Conservation (phyloP, 1,139 yeast species). For the Lodderomyces elongisporus region DNA sequence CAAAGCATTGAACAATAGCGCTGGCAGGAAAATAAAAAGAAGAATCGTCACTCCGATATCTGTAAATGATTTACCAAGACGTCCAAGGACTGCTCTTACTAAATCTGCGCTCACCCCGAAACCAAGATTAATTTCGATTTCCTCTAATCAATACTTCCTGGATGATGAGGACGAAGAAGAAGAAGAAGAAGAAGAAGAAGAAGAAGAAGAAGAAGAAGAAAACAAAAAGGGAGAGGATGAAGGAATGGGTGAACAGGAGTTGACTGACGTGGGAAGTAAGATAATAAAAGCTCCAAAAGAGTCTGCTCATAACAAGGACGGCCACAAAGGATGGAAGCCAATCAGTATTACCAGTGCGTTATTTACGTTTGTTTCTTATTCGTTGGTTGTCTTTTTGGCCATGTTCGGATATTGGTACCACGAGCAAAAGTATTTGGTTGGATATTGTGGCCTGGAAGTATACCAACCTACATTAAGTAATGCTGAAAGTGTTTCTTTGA, state of each 20-base stretch:
- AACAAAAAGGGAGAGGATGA: constrained; percentile 1
- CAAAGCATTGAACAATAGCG: too few species aligned
- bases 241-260: constrained; percentile 3
- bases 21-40: background rate
- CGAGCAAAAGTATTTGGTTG: constrained; percentile 53
- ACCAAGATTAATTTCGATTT: constrained; percentile 17
- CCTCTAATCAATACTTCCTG: constrained; percentile 9
- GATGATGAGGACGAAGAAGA: constrained; percentile 13
- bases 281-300: too few species aligned
- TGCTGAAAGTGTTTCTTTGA: constrained; percentile 15
- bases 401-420: constrained; percentile 54
- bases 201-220: constrained; percentile 5
- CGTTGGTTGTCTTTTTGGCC: constrained; percentile 21
- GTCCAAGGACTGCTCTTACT: constrained; percentile 4
- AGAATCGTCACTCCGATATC: constrained; percentile 5
- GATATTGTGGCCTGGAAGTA: constrained; percentile 65
- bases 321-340: too few species aligned
- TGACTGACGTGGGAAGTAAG: background rate
- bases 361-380: constrained; percentile 23
- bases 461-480: constrained; percentile 30
- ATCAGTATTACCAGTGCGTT: constrained; percentile 7
- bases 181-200: constrained; percentile 11
- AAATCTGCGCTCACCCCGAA: constrained; percentile 15
- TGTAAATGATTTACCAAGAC: constrained; percentile 5
- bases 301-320: background rate